phyloP scores from a whole-genome alignment of 2,329 filamentous ascomycete species.

The Fusarium sp. region DNA sequence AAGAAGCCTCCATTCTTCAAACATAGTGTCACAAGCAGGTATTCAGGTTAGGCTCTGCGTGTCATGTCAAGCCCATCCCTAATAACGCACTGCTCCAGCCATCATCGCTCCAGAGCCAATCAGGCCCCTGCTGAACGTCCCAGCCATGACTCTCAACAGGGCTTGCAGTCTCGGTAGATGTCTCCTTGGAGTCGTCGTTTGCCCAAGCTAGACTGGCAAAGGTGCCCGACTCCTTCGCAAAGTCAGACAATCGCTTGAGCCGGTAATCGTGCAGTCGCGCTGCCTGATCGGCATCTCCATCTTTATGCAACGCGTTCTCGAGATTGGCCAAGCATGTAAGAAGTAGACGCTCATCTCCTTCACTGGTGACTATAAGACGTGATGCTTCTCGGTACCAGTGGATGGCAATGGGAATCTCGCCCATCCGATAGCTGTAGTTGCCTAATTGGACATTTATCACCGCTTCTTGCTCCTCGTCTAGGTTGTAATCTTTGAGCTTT shows the following conservation, averaged over 20 bases:
- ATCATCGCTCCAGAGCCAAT: constrained; percentile 38
- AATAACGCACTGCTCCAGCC: constrained; percentile 18
- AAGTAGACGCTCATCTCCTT: constrained; percentile 47
- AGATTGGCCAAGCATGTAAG: constrained; percentile 49
- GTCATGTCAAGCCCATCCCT: constrained; percentile 32
- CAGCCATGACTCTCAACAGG: constrained; percentile 30
- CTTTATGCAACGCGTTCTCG: constrained; percentile 42
- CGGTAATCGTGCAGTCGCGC: constrained; percentile 43
- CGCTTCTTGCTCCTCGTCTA: constrained; percentile 47
- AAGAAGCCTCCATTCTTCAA: background rate
- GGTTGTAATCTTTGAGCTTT: constrained; percentile 43
- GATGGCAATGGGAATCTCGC: constrained; percentile 43
- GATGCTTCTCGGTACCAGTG: constrained; percentile 45
- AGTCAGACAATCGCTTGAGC: constrained; percentile 43
- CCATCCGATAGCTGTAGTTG: constrained; percentile 46
- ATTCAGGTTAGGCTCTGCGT: background rate
- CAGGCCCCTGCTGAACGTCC: constrained; percentile 30
- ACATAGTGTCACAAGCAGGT: constrained; percentile 1
- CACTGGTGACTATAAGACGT: constrained; percentile 41
- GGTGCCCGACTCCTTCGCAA: constrained; percentile 43
- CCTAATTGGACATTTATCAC: constrained; percentile 47
- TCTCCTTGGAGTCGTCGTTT: constrained; percentile 16
- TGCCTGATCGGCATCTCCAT: constrained; percentile 41
- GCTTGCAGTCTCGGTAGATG: constrained; percentile 27
- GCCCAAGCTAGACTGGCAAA: constrained; percentile 31